These are phyloP conservation scores for Sarcodon aspratus DNA, from an alignment of 768 basidiomycete species.

Conservation along the genomic window DNA sequence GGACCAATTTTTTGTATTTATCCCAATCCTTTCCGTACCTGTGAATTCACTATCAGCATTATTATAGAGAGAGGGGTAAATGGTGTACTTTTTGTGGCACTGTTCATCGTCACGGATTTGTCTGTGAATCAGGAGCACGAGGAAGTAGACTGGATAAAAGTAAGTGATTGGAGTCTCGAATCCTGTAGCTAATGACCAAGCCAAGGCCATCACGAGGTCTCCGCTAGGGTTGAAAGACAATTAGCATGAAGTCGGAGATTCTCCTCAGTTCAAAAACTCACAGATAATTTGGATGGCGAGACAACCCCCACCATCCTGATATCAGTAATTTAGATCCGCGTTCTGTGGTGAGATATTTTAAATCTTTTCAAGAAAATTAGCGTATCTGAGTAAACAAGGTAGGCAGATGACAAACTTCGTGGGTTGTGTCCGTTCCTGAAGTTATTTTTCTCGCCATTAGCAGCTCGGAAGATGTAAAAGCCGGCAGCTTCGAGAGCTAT, in stretches of 20 bases:
- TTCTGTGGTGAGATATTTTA: constrained; percentile 69
- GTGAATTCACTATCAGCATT: background rate
- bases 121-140: constrained; percentile 80
- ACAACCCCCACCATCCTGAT: constrained; percentile 96
- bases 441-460: constrained; percentile 92
- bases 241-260: constrained; percentile 1
- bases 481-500: constrained; percentile 58
- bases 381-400: background rate
- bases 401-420: constrained; percentile 46
- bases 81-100: constrained; percentile 69
- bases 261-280: constrained; percentile 19
- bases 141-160: constrained; percentile 88
- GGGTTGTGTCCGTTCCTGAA: constrained; percentile 92
- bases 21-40: constrained; percentile 95
- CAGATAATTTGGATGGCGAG: constrained; percentile 90
- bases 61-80: background rate
- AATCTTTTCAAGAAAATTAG: constrained; percentile 31
- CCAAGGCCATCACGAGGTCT: constrained; percentile 80
- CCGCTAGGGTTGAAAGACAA: constrained; percentile 33
- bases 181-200: constrained; percentile 91
- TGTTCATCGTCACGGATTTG: constrained; percentile 87
- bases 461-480: constrained; percentile 81
- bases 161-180: constrained; percentile 91
- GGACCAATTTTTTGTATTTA: constrained; percentile 79
- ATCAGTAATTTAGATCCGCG: constrained; percentile 85